These are phyloP conservation scores for Nemania sp. DNA, from an alignment of 2,329 filamentous ascomycete genomes.

Conservation along the genomic window DNA sequence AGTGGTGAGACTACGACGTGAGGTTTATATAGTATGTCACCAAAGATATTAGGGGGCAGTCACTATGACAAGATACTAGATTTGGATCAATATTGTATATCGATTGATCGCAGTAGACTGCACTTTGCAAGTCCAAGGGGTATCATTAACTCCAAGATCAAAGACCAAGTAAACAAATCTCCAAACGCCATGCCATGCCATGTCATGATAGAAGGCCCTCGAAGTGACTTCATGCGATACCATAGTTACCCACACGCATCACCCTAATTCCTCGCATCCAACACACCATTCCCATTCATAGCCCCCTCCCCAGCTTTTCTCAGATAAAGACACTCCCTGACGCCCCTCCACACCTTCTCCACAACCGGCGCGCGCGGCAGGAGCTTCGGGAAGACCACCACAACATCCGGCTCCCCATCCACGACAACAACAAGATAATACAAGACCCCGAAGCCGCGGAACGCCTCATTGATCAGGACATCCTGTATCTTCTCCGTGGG, in stretches of 20 bases:
- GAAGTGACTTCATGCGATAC: neutral
- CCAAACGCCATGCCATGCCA: slow-evolving; percentile 22
- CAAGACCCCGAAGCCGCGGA: slow-evolving; percentile 88
- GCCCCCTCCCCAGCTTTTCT: slow-evolving; percentile 35
- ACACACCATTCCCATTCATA: slow-evolving; percentile 34
- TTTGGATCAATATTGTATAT: slow-evolving; percentile 9
- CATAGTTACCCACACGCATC: neutral
- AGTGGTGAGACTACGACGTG: slow-evolving; percentile 44
- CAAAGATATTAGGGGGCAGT: neutral
- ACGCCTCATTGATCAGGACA: slow-evolving; percentile 94
- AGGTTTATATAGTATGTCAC: neutral
- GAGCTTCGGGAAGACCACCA: slow-evolving; percentile 92
- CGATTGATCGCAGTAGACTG: neutral
- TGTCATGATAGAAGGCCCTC: neutral
- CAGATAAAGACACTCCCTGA: slow-evolving; percentile 80
- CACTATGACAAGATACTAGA: neutral
- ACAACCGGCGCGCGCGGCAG: slow-evolving; percentile 80
- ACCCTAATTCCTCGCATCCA: slow-evolving; percentile 12
- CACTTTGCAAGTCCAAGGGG: slow-evolving; percentile 16
- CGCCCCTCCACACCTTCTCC: slow-evolving; percentile 90
- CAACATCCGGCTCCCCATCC: slow-evolving; percentile 85
- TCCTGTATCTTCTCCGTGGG: slow-evolving; percentile 93
- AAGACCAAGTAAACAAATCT: slow-evolving; percentile 14
- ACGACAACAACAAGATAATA: slow-evolving; percentile 93
- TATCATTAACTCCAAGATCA: slow-evolving; percentile 30